A percentile compares a stretch with the other conserved stretches of the same genome.
Evolutionary conservation across 371 early-diverging fungal genomes (phyloP).

Genomic region (Mucor lusitanicus): DNA sequence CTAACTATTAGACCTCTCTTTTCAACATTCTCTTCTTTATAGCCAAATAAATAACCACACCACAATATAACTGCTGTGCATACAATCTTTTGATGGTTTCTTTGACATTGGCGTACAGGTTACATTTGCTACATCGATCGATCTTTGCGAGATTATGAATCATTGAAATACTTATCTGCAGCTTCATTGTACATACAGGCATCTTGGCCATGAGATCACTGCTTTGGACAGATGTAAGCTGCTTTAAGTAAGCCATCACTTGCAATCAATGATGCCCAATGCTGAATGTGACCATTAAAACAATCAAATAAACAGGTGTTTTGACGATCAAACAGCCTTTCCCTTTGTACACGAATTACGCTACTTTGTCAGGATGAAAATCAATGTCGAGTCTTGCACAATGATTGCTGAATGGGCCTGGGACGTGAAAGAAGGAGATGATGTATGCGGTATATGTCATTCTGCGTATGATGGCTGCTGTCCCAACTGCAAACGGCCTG

Average conservation of each 20-base stretch:
- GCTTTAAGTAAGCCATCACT: too few species aligned
- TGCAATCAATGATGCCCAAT: too few species aligned
- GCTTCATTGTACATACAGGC: background rate
- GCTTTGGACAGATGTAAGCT: too few species aligned
- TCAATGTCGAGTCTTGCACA: constrained; percentile 39
- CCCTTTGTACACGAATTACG: background rate
- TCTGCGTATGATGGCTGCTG: constrained; percentile 80
- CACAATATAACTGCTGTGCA: background rate
- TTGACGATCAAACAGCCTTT: background rate
- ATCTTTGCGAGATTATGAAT: background rate
- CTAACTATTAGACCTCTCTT: background rate
- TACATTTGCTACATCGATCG: background rate
- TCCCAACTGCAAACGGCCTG: constrained; percentile 81
- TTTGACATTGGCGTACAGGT: background rate
- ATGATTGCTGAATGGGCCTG: constrained; percentile 47
- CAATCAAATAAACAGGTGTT: background rate
- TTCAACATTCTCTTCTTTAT: too few species aligned
- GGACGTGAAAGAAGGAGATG: constrained; percentile 48
- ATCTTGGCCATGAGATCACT: too few species aligned
- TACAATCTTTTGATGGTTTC: background rate
- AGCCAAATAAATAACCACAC: background rate
- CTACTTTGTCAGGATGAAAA: constrained; percentile 29
- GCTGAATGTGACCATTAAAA: background rate
- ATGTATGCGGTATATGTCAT: constrained; percentile 90
- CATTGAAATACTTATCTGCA: background rate